Evolutionary conservation across 2,329 filamentous ascomycete genomes (phyloP).

Genomic region (Venturia nashicola): DNA sequence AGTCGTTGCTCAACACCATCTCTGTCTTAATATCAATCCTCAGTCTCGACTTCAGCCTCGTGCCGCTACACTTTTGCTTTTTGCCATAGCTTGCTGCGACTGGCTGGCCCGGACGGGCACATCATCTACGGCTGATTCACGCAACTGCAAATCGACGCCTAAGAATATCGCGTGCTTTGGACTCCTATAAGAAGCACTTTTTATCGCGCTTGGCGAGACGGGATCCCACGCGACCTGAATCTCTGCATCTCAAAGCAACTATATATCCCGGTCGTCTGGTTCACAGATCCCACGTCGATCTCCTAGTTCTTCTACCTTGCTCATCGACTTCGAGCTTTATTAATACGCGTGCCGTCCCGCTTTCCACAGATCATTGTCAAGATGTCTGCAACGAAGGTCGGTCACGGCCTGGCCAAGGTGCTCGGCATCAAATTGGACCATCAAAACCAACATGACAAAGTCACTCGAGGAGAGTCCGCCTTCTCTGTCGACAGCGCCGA

Average conservation of each 20-base stretch:
- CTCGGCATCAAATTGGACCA: conserved; percentile 61
- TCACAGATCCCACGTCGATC: neutral
- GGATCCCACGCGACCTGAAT: neutral
- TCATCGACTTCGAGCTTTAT: neutral
- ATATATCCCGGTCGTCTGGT: neutral
- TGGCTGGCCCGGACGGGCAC: neutral
- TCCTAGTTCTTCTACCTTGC: neutral
- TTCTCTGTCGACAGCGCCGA: conserved; percentile 63
- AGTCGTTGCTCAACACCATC: neutral
- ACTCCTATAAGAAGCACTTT: neutral
- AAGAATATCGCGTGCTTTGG: conserved; percentile 1
- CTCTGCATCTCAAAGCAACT: neutral
- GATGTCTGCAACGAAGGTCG: conserved; percentile 36
- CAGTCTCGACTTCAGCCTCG: conserved; percentile 8
- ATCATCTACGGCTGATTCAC: conserved; percentile 5
- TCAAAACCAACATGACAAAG: conserved; percentile 37
- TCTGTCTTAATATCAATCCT: neutral
- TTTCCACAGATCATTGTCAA: neutral
- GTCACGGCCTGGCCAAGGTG: conserved; percentile 63
- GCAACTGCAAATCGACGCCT: conserved; percentile 1
- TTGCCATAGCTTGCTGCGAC: neutral
- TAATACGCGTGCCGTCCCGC: neutral
- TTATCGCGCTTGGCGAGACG: neutral
- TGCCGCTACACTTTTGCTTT: neutral
- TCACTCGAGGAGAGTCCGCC: conserved; percentile 67